Conservation (phyloP, 1,284 basidiomycete genomes). For the Cerioporus squamosus region DNA sequence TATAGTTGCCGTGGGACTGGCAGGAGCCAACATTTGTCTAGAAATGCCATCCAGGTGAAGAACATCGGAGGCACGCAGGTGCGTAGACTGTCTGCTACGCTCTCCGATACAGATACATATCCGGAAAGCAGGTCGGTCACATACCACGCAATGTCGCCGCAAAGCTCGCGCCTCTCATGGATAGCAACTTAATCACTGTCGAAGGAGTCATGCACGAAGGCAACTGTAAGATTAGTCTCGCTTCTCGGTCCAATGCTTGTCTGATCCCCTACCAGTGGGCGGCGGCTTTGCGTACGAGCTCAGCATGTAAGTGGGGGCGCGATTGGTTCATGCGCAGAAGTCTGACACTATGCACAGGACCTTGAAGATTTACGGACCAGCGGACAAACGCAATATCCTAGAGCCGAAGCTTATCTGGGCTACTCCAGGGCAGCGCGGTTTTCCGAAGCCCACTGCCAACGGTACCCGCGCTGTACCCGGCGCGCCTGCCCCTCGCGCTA, state of each 20-base stretch:
- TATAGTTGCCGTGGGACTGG: no score
- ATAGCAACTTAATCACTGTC: slow-evolving; percentile 61
- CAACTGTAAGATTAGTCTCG: slow-evolving; percentile 54
- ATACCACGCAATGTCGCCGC: slow-evolving; percentile 65
- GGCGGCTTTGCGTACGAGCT: slow-evolving; percentile 41
- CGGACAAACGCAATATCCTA: slow-evolving; percentile 59
- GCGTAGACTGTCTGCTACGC: not conserved
- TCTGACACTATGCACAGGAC: slow-evolving; percentile 45
- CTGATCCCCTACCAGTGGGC: slow-evolving; percentile 38
- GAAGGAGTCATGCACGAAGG: slow-evolving; percentile 81
- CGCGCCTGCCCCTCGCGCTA: slow-evolving; percentile 21
- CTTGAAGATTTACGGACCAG: slow-evolving; percentile 72
- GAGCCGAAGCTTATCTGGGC: slow-evolving; percentile 78
- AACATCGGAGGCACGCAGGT: slow-evolving; percentile 75
- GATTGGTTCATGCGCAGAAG: no score
- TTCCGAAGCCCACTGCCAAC: slow-evolving; percentile 35
- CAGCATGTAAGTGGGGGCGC: no score
- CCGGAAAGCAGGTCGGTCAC: slow-evolving; percentile 59
- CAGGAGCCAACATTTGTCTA: slow-evolving; percentile 25
- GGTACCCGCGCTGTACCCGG: slow-evolving; percentile 31
- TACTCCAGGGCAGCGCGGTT: slow-evolving; percentile 67
- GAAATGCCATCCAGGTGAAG: slow-evolving; percentile 79
- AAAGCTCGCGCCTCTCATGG: slow-evolving; percentile 74
- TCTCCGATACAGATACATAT: not conserved
- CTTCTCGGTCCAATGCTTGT: not conserved